These are phyloP conservation scores for Leishmania martiniquensis DNA, from an alignment of 208 protist species.

Conservation along the genomic window DNA sequence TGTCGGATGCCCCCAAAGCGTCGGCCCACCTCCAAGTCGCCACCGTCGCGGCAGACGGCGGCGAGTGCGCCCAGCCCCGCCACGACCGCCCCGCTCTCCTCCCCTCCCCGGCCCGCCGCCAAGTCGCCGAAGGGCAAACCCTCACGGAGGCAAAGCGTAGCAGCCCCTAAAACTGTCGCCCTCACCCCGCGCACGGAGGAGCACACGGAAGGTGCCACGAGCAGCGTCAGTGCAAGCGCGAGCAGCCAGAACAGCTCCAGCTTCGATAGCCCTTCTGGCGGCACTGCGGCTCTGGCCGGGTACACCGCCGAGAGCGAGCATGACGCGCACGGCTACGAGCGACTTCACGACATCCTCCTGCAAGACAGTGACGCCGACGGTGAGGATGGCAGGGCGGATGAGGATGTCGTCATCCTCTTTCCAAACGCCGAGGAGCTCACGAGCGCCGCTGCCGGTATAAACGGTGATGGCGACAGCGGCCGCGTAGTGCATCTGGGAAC, in stretches of 20 bases:
- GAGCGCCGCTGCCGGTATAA: background rate
- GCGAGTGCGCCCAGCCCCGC: background rate
- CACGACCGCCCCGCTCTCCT: background rate
- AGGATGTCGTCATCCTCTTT: slow-evolving; percentile 76
- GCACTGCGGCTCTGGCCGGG: background rate
- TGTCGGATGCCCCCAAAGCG: slow-evolving; percentile 68
- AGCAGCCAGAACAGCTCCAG: slow-evolving; percentile 6
- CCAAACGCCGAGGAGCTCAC: slow-evolving; percentile 77
- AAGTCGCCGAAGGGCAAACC: slow-evolving; percentile 6
- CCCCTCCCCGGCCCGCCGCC: background rate
- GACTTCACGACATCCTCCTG: slow-evolving; percentile 79
- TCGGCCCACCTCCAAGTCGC: slow-evolving; percentile 21
- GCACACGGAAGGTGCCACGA: slow-evolving; percentile 10
- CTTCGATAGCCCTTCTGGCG: slow-evolving; percentile 9
- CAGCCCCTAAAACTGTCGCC: background rate
- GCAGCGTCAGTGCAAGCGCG: slow-evolving; percentile 18
- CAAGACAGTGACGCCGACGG: slow-evolving; percentile 48
- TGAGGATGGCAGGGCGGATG: slow-evolving; percentile 28
- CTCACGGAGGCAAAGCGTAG: slow-evolving; percentile 4
- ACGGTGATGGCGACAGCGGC: slow-evolving; percentile 19
- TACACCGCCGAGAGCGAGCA: slow-evolving; percentile 5
- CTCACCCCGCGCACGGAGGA: slow-evolving; percentile 6
- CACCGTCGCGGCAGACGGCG: background rate
- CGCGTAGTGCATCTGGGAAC: slow-evolving; percentile 70
- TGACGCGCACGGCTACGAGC: slow-evolving; percentile 32